Evolutionary conservation across 2,329 filamentous ascomycete genomes (phyloP).

Genomic region (Ceratocystis papillata): DNA sequence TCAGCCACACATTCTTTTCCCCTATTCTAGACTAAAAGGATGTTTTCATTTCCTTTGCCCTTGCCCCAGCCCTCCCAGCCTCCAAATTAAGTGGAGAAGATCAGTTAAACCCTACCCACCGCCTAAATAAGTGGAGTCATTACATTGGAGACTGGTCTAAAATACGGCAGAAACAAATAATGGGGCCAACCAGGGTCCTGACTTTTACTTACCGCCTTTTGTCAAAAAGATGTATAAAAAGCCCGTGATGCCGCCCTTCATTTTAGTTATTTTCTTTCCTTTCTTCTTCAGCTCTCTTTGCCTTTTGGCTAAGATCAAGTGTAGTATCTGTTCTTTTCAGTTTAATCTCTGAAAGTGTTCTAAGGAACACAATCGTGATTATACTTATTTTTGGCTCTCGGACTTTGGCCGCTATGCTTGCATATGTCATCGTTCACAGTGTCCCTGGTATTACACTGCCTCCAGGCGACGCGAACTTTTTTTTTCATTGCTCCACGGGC

Average conservation of each 20-base stretch:
- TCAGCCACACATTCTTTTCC: too few relatives aligned
- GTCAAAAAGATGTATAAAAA: constrained; percentile 52
- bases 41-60: too few relatives aligned
- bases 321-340: constrained; percentile 97
- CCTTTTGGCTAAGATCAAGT: constrained; percentile 77
- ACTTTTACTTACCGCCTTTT: neutral
- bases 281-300: constrained; percentile 26
- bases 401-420: constrained; percentile 24
- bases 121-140: too few relatives aligned
- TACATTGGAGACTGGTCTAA: neutral
- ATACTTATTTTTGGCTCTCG: constrained; percentile 54
- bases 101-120: too few relatives aligned
- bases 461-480: constrained; percentile 36
- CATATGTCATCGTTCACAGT: constrained; percentile 23
- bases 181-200: neutral
- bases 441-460: constrained; percentile 38
- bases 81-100: too few relatives aligned
- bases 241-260: constrained; percentile 53
- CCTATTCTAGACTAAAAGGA: too few relatives aligned
- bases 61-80: too few relatives aligned
- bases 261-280: constrained; percentile 65
- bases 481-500: constrained; percentile 36
- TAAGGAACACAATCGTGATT: constrained; percentile 66
- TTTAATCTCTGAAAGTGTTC: constrained; percentile 87
- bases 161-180: constrained; percentile 1